phyloP scores from a whole-genome alignment of 768 basidiomycete genomes.

The Pleurotus eryngii region DNA sequence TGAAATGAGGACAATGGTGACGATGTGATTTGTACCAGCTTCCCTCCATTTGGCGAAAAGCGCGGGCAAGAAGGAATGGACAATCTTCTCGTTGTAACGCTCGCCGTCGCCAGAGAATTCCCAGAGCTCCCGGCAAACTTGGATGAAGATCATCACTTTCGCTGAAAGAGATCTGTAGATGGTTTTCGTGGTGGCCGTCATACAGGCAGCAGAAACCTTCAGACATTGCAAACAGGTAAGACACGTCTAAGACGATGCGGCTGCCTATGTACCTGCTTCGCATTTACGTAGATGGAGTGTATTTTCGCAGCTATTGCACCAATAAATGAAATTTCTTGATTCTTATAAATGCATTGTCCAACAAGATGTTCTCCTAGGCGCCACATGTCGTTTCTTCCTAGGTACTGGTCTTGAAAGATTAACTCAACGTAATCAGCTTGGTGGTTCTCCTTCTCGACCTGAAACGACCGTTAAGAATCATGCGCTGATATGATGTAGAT shows the following conservation, averaged over 20 bases:
- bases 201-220: conserved; percentile 78
- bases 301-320: conserved; percentile 83
- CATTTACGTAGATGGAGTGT: conserved; percentile 68
- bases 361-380: conserved; percentile 79
- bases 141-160: conserved; percentile 90
- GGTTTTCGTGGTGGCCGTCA: conserved; percentile 80
- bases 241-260: conserved; percentile 3
- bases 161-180: conserved; percentile 91
- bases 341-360: conserved; percentile 76
- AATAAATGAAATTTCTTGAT: conserved; percentile 84
- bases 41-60: conserved; percentile 85
- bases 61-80: conserved; percentile 91
- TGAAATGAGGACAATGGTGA: conserved; percentile 92
- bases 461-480: conserved; percentile 12
- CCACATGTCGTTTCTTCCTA: conserved; percentile 98
- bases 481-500: neutral
- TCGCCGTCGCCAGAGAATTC: conserved; percentile 97
- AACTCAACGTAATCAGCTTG: conserved; percentile 83
- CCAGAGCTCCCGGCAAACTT: conserved; percentile 95
- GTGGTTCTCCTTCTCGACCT: conserved; percentile 67
- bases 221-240: neutral
- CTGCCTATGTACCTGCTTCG: conserved; percentile 49
- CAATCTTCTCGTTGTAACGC: conserved; percentile 94
- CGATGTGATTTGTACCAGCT: conserved; percentile 84
- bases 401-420: conserved; percentile 91